Evolutionary conservation across 352 stramenopile genomes (phyloP).

Genomic region (Aphanomyces astaci): DNA sequence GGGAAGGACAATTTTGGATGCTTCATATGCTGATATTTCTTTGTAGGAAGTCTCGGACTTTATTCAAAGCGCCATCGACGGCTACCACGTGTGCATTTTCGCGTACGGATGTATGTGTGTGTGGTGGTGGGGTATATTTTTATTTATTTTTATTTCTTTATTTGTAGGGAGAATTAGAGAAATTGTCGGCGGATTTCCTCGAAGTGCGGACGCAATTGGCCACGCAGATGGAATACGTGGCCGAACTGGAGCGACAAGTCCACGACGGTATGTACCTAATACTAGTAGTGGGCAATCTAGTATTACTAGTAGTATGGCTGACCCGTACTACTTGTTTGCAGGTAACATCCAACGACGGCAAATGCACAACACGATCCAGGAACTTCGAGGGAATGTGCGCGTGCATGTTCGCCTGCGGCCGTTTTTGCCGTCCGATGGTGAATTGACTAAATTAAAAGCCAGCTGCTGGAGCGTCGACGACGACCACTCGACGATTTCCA

Average conservation of each 20-base stretch:
- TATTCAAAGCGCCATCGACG: slow-evolving; percentile 92
- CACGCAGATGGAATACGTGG: slow-evolving; percentile 51
- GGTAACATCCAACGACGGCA: slow-evolving; percentile 80
- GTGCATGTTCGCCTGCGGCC: slow-evolving; percentile 94
- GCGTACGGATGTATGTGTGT: too few species aligned
- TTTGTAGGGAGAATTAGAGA: slow-evolving; percentile 32
- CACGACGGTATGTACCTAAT: slow-evolving; percentile 30
- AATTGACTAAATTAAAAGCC: slow-evolving; percentile 31
- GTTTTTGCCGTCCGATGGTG: slow-evolving; percentile 80
- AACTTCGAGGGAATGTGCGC: slow-evolving; percentile 98
- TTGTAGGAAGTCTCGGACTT: slow-evolving; percentile 75
- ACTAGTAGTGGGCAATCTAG: not conserved
- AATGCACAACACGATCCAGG: slow-evolving; percentile 99
- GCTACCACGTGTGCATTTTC: slow-evolving; percentile 98
- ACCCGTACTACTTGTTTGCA: too few species aligned
- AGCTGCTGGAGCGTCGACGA: slow-evolving; percentile 17
- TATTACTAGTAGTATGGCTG: not conserved
- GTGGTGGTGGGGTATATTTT: too few species aligned
- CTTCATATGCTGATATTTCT: not conserved
- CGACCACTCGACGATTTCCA: slow-evolving; percentile 56
- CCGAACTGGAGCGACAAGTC: slow-evolving; percentile 53
- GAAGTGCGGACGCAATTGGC: slow-evolving; percentile 52
- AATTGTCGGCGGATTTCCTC: slow-evolving; percentile 65
- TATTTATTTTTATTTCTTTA: too few species aligned
- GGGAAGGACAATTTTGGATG: too few species aligned